Percentiles rank a stretch among this genome's conserved stretches.
phyloP scores from a whole-genome alignment of 2,329 filamentous ascomycete species.

The Alternaria arbusti region DNA sequence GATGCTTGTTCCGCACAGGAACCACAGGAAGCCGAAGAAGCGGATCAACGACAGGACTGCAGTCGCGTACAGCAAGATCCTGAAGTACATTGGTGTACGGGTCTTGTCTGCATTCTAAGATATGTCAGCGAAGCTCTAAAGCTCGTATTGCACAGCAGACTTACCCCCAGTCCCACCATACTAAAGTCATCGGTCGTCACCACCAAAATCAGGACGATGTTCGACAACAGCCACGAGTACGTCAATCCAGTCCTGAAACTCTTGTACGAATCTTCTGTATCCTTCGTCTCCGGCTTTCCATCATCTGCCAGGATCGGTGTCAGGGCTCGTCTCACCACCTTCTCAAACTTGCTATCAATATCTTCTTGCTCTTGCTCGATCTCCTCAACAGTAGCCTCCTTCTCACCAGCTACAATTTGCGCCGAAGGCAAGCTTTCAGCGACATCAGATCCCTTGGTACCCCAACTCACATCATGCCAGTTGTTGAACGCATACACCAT shows the following conservation, averaged over 20 bases:
- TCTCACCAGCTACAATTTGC: slow-evolving; percentile 87
- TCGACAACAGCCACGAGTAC: slow-evolving; percentile 93
- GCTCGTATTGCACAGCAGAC: slow-evolving; percentile 53
- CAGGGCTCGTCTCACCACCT: slow-evolving; percentile 91
- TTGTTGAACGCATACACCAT: slow-evolving; percentile 99
- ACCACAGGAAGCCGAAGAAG: slow-evolving; percentile 92
- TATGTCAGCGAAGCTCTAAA: not conserved
- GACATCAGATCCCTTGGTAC: slow-evolving; percentile 98
- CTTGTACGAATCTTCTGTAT: slow-evolving; percentile 97
- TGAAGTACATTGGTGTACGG: slow-evolving; percentile 89
- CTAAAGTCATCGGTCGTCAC: slow-evolving; percentile 89
- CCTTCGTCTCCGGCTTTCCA: slow-evolving; percentile 80
- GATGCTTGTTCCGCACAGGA: too few relatives aligned
- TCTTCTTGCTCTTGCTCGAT: slow-evolving; percentile 96
- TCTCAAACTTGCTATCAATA: slow-evolving; percentile 96
- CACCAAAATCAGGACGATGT: slow-evolving; percentile 80
- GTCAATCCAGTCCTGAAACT: slow-evolving; percentile 97
- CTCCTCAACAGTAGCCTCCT: slow-evolving; percentile 84
- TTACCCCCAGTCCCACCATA: slow-evolving; percentile 83
- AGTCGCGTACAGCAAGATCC: slow-evolving; percentile 86
- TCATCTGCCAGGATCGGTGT: slow-evolving; percentile 80
- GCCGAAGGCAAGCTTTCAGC: slow-evolving; percentile 90
- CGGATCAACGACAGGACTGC: slow-evolving; percentile 82
- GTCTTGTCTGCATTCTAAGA: slow-evolving; percentile 44
- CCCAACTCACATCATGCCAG: slow-evolving; percentile 99